phyloP scores from a whole-genome alignment of 257 asterid species.

The Solanum sitiens region DNA sequence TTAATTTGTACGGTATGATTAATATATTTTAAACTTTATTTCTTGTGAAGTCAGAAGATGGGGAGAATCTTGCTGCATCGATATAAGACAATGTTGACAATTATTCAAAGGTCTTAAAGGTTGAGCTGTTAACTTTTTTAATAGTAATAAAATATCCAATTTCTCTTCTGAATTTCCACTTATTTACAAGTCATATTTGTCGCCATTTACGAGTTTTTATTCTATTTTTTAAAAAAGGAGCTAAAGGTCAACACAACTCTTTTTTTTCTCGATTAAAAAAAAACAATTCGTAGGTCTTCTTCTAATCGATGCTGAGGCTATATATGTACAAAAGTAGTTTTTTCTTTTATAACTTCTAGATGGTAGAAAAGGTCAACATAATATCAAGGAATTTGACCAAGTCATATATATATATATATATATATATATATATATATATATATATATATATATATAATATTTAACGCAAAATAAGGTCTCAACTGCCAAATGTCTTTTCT shows the following conservation, averaged over 20 bases:
- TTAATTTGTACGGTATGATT: too few relatives aligned
- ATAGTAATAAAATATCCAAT: neutral
- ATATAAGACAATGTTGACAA: neutral
- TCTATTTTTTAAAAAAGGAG: neutral
- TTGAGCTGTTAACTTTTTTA: neutral
- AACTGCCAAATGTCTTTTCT: neutral
- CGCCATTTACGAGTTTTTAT: neutral
- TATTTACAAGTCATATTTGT: neutral
- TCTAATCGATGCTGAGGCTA: neutral
- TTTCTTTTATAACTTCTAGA: neutral
- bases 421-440: neutral
- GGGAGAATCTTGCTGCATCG: neutral
- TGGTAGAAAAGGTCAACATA: neutral
- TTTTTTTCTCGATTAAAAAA: neutral
- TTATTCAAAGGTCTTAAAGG: neutral
- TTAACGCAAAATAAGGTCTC: neutral
- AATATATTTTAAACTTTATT: too few relatives aligned
- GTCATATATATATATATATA: neutral
- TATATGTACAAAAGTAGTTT: neutral
- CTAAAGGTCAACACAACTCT: neutral
- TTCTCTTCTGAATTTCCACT: neutral
- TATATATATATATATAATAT: neutral
- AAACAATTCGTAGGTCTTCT: neutral
- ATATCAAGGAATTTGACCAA: neutral
- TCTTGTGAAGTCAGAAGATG: neutral